These are phyloP conservation scores for Punica granatum DNA, from an alignment of 345 rosid genomes.

Conservation along the genomic window DNA sequence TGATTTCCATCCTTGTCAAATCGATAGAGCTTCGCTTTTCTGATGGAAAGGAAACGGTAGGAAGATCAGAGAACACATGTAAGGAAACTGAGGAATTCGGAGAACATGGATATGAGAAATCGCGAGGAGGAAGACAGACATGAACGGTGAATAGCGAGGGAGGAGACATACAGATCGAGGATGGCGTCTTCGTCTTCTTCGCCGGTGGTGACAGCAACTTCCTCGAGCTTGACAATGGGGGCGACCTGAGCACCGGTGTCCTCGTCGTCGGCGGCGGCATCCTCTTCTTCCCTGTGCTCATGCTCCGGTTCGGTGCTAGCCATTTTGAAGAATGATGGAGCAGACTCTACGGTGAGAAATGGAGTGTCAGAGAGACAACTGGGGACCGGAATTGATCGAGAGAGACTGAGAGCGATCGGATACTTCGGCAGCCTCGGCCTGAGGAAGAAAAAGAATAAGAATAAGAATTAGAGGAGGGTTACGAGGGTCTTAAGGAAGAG, in stretches of 20 bases:
- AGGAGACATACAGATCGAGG: conserved; percentile 56
- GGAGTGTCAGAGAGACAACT: too few relatives aligned
- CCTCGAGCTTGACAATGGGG: conserved; percentile 76
- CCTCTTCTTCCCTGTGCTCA: conserved; percentile 58
- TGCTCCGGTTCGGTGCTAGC: conserved; percentile 51
- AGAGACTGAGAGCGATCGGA: too few relatives aligned
- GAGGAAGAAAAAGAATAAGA: too few relatives aligned
- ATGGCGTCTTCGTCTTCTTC: conserved; percentile 80
- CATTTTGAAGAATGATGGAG: conserved; percentile 32
- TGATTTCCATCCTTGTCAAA: conserved; percentile 74
- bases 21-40: conserved; percentile 85
- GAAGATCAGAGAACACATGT: conserved; percentile 5
- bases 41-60: conserved; percentile 12
- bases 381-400: too few relatives aligned
- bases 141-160: not conserved
- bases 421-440: too few relatives aligned
- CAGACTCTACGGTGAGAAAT: too few relatives aligned
- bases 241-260: conserved; percentile 96
- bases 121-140: not conserved
- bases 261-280: conserved; percentile 60
- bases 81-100: conserved; percentile 54
- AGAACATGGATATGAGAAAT: not conserved
- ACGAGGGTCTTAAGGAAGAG: too few relatives aligned
- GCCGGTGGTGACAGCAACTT: conserved; percentile 75
- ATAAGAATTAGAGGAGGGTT: too few relatives aligned